Conservation (phyloP, 257 asterid genomes). For the Oldenlandia corymbosa region DNA sequence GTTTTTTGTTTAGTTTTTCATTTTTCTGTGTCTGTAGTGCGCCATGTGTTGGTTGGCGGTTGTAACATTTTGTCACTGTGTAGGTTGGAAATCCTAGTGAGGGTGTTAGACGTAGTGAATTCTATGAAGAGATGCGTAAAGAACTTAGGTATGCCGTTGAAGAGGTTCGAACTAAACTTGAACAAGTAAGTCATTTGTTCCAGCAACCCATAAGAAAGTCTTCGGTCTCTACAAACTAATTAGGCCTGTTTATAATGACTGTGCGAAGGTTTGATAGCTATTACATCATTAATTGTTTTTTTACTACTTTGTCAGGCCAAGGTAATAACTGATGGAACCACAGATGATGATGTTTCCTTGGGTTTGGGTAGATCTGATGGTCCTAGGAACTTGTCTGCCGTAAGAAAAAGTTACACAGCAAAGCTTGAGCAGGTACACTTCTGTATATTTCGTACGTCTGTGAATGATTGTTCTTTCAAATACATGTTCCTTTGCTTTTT, state of each 20-base stretch:
- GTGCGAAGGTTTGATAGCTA: conserved; percentile 3
- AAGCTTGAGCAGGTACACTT: conserved; percentile 47
- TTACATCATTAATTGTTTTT: background rate
- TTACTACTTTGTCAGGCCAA: conserved; percentile 33
- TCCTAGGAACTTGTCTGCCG: conserved; percentile 28
- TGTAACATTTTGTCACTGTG: conserved; percentile 12
- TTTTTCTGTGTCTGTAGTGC: too few relatives aligned
- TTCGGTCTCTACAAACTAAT: background rate
- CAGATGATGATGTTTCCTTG: conserved; percentile 28
- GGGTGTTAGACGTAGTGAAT: conserved; percentile 46
- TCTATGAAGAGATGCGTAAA: conserved; percentile 70
- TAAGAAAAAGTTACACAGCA: conserved; percentile 35
- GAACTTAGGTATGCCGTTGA: conserved; percentile 82
- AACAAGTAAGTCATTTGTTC: conserved; percentile 43
- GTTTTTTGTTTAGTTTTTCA: background rate
- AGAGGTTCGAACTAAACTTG: conserved; percentile 70
- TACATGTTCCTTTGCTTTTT: background rate
- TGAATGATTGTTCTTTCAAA: background rate
- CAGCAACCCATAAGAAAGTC: background rate
- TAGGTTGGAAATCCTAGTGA: conserved; percentile 56
- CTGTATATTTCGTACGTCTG: background rate
- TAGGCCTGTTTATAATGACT: background rate
- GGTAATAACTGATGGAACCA: conserved; percentile 34
- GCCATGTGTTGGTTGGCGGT: background rate
- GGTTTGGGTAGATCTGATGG: conserved; percentile 31